Base-by-base conservation (phyloP, 257 asterid genomes). In the Lavandula angustifolia region DNA sequence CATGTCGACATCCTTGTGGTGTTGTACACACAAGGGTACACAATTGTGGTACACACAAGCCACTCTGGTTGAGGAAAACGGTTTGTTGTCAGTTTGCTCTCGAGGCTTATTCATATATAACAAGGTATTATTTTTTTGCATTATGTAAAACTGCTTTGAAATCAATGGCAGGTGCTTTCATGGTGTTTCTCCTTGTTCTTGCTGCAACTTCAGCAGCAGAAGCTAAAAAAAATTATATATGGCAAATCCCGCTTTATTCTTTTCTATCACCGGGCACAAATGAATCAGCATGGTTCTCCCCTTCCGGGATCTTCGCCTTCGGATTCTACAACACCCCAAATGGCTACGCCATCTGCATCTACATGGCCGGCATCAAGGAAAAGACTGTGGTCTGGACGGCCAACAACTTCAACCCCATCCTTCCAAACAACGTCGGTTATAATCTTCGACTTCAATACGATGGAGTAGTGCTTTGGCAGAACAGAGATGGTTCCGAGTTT, bases 341-440 rank as follows among this genome's bases (percentile, higher is more conserved):
- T 4, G 62, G 62, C 13, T 34, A 34, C 32, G 9, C 46, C 13
- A 4, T 55, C 46, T 55, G 46, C 62, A 14, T 55, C 16, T 53
- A 9, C 3, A 3, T 53, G 3, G 58, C 16, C 22, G 29, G 73
- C 12, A n/a, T 68, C 13, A 31, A 50, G 0, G 29, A 33, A 3
- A 34, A 3, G 13, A 75, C 74, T 0, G 67, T 68, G 1, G 76
- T 74, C 18, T 76, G 85, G 82, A 70, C 74, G 0, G 67, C 72
- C 4, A 70, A 73, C 56, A 13, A 47, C 11, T 22, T 67, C 47
- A 22, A 42, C 7, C 80, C 82, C 32, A 29, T 33, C 29, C 63
- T 79, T 18, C 18, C 81, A 9, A 34, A 7, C 46, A 4, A 13
- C 10, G 27, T 55, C n/a, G n/a, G n/a, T 14, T 1, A 3, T 4